Base-by-base conservation (phyloP, 2,329 filamentous ascomycete species). In the Knoxdaviesia proteae region DNA sequence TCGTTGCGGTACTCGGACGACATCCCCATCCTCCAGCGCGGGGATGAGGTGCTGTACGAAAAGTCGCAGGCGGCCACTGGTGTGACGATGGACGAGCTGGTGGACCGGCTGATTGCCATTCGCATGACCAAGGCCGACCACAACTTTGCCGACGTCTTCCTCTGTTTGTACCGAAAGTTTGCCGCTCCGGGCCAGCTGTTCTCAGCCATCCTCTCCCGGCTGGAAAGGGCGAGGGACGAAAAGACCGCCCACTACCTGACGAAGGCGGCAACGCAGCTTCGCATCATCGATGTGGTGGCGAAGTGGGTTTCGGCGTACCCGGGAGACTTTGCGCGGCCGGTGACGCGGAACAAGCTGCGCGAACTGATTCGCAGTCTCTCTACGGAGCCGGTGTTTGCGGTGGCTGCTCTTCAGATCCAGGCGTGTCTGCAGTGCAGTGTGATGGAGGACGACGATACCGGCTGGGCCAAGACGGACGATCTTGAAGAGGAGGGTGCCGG, bases 161-260 rank as follows among this genome's bases (percentile, higher is more conserved):
- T 96, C 32, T 94, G 88, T 49, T 65, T 96, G 9, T 96, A 96
- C 59, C 80, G 90, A 47, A 92, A 90, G 57, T 96, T 98, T 55
- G 81, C 84, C 4, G 74, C 87, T 2, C 90, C 90, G 0, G 70
- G 72, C 7, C 71, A 80, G 49, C 68, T 98, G 5, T 74, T 96
- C 42, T 71, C 77, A 36, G 77, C 83, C 6, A 80, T 96, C 38
- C 66, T 93, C 36, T 68, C 77, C 45, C 77, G 81, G 36, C 74
- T 94, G 46, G 80, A 93, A 49, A 67, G 64, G 10, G 63, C 81
- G 30, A 74, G 76, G 51, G 72, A 76, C 38, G 77, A 81, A 46
- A 76, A 71, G 49, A 66, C 68, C 7, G 68, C 76, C 1, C 71
- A 76, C 48, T 78, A 82, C 48, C 70, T 94, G 38, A 77, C 77